A percentile compares a stretch with the other conserved stretches of the same genome.
Evolutionary conservation across 495 filamentous ascomycete genomes (phyloP).

Genomic region (Hypoxylon cercidicola): DNA sequence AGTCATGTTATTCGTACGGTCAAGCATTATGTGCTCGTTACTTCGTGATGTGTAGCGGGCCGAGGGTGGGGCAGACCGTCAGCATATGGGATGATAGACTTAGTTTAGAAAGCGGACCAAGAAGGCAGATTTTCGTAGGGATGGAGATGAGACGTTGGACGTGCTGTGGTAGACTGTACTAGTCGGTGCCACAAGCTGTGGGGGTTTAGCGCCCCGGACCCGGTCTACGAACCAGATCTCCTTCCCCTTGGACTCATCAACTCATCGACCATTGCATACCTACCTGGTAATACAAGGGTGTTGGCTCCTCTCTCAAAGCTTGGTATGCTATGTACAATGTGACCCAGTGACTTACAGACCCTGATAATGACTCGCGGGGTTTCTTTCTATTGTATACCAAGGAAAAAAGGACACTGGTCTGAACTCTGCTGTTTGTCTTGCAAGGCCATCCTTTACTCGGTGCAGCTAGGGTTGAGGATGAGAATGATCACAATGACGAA

Average conservation of each 20-base stretch:
- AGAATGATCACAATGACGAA: slow-evolving; percentile 17
- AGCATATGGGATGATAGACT: slow-evolving; percentile 1
- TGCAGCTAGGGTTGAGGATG: slow-evolving; percentile 3
- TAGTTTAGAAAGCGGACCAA: not conserved
- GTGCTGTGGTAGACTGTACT: slow-evolving; percentile 1
- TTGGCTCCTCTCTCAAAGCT: slow-evolving; percentile 18
- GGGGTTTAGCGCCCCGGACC: slow-evolving; percentile 19
- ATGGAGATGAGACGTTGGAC: slow-evolving; percentile 5
- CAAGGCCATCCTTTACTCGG: not conserved
- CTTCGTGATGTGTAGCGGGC: slow-evolving; percentile 5
- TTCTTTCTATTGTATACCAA: slow-evolving; percentile 12
- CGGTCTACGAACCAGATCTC: slow-evolving; percentile 11
- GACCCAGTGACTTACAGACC: slow-evolving; percentile 11
- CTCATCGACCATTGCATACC: slow-evolving; percentile 19
- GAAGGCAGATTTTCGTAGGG: slow-evolving; percentile 18
- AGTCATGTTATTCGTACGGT: slow-evolving; percentile 30
- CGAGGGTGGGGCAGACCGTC: slow-evolving; percentile 30
- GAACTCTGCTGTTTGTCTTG: too few relatives aligned
- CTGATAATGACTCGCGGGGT: slow-evolving; percentile 24
- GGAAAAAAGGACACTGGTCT: not conserved
- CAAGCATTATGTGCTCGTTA: slow-evolving; percentile 10
- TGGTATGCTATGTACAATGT: slow-evolving; percentile 10
- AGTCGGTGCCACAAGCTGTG: slow-evolving; percentile 29
- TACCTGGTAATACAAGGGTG: slow-evolving; percentile 1
- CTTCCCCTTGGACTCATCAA: slow-evolving; percentile 2